These are phyloP conservation scores for Agaricus subrufescens DNA, from an alignment of 768 basidiomycete species.

Conservation along the genomic window DNA sequence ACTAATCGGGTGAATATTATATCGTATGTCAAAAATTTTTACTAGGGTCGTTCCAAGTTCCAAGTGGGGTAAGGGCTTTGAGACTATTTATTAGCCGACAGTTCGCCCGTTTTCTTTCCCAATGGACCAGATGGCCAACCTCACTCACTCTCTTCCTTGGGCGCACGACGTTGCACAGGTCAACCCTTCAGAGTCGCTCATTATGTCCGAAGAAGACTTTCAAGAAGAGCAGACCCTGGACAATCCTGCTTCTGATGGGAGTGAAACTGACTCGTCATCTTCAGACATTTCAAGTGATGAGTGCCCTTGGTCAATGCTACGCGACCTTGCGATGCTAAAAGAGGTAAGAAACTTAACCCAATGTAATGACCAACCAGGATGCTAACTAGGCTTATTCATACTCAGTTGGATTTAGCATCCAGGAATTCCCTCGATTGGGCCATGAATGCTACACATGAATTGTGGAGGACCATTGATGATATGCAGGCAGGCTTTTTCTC, in stretches of 20 bases:
- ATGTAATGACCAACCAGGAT: not conserved
- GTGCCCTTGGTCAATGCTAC: not conserved
- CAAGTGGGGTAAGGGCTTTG: not conserved
- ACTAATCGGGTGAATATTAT: no score
- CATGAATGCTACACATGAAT: no score
- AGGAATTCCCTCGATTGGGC: not conserved
- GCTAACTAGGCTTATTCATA: not conserved
- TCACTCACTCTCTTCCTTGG: not conserved
- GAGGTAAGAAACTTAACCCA: not conserved
- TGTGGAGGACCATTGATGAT: not conserved
- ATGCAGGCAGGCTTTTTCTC: not conserved
- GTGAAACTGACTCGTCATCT: not conserved
- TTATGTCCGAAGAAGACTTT: not conserved
- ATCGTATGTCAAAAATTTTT: no score
- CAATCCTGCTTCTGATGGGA: not conserved
- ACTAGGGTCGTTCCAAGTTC: not conserved
- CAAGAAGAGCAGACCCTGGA: no score
- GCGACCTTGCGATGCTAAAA: not conserved
- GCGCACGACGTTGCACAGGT: not conserved
- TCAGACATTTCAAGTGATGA: not conserved
- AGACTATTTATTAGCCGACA: not conserved
- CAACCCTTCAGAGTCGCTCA: not conserved
- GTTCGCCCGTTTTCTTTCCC: not conserved
- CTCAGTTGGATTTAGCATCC: not conserved
- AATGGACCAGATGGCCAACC: not conserved